A percentile compares a stretch with the other conserved stretches of the same genome.
phyloP scores from a whole-genome alignment of 2,329 filamentous ascomycete genomes.

The Colletotrichum australisinense region DNA sequence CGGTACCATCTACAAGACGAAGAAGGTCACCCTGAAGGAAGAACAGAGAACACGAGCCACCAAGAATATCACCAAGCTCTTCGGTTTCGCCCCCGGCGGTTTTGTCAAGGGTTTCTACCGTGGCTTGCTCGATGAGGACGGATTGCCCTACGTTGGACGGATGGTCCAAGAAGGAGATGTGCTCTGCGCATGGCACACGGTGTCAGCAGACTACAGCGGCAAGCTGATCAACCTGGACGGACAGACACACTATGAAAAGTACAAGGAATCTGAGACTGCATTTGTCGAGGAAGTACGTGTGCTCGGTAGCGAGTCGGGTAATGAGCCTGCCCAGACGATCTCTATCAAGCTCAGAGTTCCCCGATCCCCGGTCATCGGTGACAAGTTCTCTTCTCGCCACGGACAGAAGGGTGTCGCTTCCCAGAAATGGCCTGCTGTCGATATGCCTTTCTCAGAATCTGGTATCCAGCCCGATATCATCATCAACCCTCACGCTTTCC shows the following conservation, averaged over 20 bases:
- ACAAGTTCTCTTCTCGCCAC: conserved; percentile 99
- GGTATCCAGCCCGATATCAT: conserved; percentile 98
- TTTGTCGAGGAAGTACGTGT: conserved; percentile 95
- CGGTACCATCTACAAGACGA: conserved; percentile 97
- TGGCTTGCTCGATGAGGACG: conserved; percentile 85
- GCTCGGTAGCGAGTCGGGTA: conserved; percentile 85
- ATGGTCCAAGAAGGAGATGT: conserved; percentile 84
- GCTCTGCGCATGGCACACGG: conserved; percentile 90
- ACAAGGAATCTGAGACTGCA: conserved; percentile 90
- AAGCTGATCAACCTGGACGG: conserved; percentile 88
- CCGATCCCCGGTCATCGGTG: conserved; percentile 90
- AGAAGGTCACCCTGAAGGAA: conserved; percentile 88
- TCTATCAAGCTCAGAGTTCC: conserved; percentile 95
- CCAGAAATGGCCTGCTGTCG: conserved; percentile 92
- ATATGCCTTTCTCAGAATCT: conserved; percentile 97
- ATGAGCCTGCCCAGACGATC: conserved; percentile 86
- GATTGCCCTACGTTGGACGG: conserved; percentile 83
- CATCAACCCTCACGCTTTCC: conserved; percentile 99
- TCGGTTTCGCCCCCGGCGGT: conserved; percentile 87
- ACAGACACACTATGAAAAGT: conserved; percentile 88
- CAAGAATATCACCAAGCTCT: conserved; percentile 82
- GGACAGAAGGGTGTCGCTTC: conserved; percentile 98
- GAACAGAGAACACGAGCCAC: conserved; percentile 75
- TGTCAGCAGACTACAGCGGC: conserved; percentile 82
- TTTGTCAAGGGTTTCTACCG: conserved; percentile 78